Conservation (phyloP, 163 green algal genomes). For the Scenedesmus sp. region DNA sequence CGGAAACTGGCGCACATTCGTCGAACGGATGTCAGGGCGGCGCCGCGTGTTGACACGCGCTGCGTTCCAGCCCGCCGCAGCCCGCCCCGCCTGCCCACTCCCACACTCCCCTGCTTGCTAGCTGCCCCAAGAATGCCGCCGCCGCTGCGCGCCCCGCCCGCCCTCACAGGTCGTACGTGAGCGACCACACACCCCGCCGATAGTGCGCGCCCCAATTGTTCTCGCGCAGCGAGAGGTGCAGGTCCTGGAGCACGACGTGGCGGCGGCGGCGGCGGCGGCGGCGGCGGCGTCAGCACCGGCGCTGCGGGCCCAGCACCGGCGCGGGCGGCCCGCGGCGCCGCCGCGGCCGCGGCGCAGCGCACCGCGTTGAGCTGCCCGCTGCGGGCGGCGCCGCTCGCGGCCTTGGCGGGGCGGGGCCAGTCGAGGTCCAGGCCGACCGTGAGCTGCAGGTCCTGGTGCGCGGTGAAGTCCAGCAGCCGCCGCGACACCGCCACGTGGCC, state of each 20-base stretch:
- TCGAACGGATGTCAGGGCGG: too few relatives aligned
- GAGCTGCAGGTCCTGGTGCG: constrained; percentile 53
- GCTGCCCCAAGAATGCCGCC: too few relatives aligned
- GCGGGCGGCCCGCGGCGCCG: neutral
- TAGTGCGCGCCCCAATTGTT: constrained; percentile 43
- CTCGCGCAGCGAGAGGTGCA: constrained; percentile 36
- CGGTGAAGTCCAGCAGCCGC: constrained; percentile 52
- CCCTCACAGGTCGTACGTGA: constrained; percentile 34
- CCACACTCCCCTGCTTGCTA: too few relatives aligned
- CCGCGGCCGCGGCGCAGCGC: neutral
- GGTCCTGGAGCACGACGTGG: neutral
- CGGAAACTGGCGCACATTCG: too few relatives aligned
- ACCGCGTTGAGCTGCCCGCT: constrained; percentile 34
- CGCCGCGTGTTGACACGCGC: too few relatives aligned
- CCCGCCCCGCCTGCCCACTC: too few relatives aligned
- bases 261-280: too few relatives aligned
- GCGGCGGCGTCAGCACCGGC: too few relatives aligned
- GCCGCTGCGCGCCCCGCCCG: too few relatives aligned
- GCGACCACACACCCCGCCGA: neutral
- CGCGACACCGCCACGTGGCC: constrained; percentile 40
- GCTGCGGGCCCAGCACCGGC: neutral
- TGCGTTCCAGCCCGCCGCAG: too few relatives aligned
- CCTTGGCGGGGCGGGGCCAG: constrained; percentile 36
- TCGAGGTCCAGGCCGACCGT: constrained; percentile 47
- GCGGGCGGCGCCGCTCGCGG: constrained; percentile 3